Base-by-base conservation (phyloP, 306 rosid species). In the Prunus davidiana region DNA sequence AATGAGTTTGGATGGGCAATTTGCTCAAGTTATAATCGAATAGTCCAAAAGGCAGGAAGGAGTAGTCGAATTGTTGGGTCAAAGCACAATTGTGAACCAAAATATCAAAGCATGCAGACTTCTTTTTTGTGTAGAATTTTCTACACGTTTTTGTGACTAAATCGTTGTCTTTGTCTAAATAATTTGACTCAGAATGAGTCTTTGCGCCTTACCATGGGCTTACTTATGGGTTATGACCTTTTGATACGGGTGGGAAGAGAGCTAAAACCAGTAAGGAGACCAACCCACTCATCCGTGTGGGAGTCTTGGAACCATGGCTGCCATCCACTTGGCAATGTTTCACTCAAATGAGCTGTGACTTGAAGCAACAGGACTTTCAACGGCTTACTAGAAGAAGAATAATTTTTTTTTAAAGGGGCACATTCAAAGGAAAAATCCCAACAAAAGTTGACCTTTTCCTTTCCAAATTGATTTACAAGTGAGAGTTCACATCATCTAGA, bases 101-200 rank as follows among this genome's bases (percentile, higher is more conserved):
- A 18, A 6, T 57, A 49, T 27, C n/a, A 12, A 61, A 52, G 28
- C 38, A 38, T 19, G 38, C 69, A 64, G 49, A 19, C 49, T 64
- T 10, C 8, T 19, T 19, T 19, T 64, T 10, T 34, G 24, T 57
- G 68, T 55, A 18, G 82, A 60, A 47, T 67, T 19, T 72, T 67
- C 47, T 49, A 79, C 88, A 83, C 82, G 86, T 86, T 82, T 81
- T 69, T 62, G 57, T n/a, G 77, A 82, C 84, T 30, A 51, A 70
- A 41, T 32, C 46, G 15, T 76, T 76, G 51, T 76, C 47, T 22
- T 22, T 49, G 3, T 64, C 20, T 12, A 1, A 5, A 73, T 73
- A 25, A 60, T 30, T 67, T 69, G 52, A 75, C 70, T 63, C 38
- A 61, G 76, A 70, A 64, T 67, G 19, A 20, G 12, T 22, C 61